Conservation (phyloP, 1,139 yeast genomes). For the Pneumocystis murina region DNA sequence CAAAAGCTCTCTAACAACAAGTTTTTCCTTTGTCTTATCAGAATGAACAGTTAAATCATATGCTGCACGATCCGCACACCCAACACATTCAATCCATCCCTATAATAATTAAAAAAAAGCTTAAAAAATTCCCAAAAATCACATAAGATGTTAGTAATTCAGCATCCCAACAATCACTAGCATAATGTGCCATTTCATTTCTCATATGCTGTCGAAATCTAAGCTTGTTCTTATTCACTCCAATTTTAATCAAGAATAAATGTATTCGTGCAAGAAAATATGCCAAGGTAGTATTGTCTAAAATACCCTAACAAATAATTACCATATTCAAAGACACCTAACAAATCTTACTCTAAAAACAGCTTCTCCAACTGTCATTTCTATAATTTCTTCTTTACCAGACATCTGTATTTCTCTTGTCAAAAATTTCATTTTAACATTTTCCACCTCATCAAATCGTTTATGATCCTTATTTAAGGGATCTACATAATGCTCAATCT, state of each 20-base stretch:
- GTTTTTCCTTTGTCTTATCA: slow-evolving; percentile 84
- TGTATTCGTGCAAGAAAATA: slow-evolving; percentile 90
- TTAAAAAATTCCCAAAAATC: not conserved
- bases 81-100: slow-evolving; percentile 99
- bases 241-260: slow-evolving; percentile 69
- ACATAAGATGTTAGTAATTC: slow-evolving; percentile 77
- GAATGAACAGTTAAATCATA: slow-evolving; percentile 92
- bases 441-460: slow-evolving; percentile 60
- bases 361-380: slow-evolving; percentile 73
- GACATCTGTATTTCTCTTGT: slow-evolving; percentile 77
- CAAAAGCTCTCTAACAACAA: slow-evolving; percentile 82
- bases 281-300: slow-evolving; percentile 94
- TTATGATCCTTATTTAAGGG: slow-evolving; percentile 75
- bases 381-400: slow-evolving; percentile 58
- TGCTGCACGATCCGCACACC: slow-evolving; percentile 98
- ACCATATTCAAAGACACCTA: not conserved
- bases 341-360: slow-evolving; percentile 36
- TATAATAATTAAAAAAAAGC: not conserved
- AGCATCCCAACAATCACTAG: slow-evolving; percentile 99
- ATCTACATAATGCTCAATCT: slow-evolving; percentile 95
- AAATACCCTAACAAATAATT: slow-evolving; percentile 34
- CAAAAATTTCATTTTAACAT: slow-evolving; percentile 58
- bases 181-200: slow-evolving; percentile 99
- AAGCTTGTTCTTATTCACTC: slow-evolving; percentile 68
- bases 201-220: slow-evolving; percentile 98